Evolutionary conservation across 768 basidiomycete species (phyloP).

Genomic region (Lyophyllum decastes): DNA sequence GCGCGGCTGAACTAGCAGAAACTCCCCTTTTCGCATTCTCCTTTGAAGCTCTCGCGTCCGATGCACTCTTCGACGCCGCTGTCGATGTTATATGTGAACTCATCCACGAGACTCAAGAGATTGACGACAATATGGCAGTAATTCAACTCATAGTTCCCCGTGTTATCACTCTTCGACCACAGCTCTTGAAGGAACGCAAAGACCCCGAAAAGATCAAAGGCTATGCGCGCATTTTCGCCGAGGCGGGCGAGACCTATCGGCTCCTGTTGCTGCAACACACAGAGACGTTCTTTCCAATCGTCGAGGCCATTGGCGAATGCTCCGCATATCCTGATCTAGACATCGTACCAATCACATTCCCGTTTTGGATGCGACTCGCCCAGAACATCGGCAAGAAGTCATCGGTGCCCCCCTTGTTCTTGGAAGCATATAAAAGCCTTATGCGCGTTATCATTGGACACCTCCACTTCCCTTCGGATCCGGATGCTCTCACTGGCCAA

Average conservation of each 20-base stretch:
- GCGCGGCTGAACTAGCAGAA: conserved; percentile 59
- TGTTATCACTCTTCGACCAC: conserved; percentile 72
- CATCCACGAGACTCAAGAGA: conserved; percentile 97
- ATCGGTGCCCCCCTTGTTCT: conserved; percentile 72
- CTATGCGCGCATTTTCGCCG: conserved; percentile 89
- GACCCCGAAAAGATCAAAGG: conserved; percentile 90
- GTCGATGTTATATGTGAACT: conserved; percentile 92
- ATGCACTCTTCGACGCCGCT: conserved; percentile 90
- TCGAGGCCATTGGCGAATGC: conserved; percentile 92
- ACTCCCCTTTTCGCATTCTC: conserved; percentile 80
- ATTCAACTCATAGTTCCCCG: conserved; percentile 88
- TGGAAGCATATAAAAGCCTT: conserved; percentile 81
- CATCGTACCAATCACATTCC: conserved; percentile 95
- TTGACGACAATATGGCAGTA: conserved; percentile 89
- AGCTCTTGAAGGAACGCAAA: conserved; percentile 59
- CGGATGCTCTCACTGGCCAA: conserved; percentile 64
- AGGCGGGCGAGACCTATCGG: conserved; percentile 96
- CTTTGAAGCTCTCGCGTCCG: conserved; percentile 82
- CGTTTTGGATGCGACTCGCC: conserved; percentile 98
- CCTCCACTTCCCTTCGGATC: conserved; percentile 86
- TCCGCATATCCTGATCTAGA: conserved; percentile 93
- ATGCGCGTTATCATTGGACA: conserved; percentile 87
- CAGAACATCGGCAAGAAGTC: conserved; percentile 80
- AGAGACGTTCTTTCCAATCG: conserved; percentile 91
- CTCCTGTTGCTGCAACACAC: conserved; percentile 85